Percentiles rank a stretch among this genome's conserved stretches.
These are phyloP conservation scores for Fusarium nurragi DNA, from an alignment of 2,329 filamentous ascomycete species.

Conservation along the genomic window DNA sequence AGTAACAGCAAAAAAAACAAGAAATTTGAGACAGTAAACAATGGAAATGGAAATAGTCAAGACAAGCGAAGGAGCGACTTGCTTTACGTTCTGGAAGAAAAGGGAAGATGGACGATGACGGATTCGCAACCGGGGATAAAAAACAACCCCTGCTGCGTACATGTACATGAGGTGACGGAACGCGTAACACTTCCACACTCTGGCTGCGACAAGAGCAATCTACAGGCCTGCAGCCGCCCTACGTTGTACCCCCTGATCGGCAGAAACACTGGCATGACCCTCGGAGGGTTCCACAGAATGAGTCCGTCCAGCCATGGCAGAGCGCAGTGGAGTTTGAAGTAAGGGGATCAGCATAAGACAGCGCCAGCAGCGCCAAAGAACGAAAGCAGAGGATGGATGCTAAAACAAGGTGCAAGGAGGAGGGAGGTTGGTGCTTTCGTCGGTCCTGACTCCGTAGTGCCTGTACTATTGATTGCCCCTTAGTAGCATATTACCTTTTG, in stretches of 20 bases:
- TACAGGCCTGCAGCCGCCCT: conserved; percentile 18
- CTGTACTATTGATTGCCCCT: too few relatives aligned
- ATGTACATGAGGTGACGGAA: conserved; percentile 29
- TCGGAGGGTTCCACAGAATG: conserved; percentile 16
- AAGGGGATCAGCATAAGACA: conserved; percentile 4
- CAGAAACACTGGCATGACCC: conserved; percentile 12
- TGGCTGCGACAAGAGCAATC: conserved; percentile 6
- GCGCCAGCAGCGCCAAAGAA: conserved; percentile 9
- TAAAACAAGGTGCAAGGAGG: too few relatives aligned
- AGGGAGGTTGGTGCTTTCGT: not conserved
- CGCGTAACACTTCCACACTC: conserved; percentile 17
- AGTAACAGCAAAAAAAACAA: not conserved
- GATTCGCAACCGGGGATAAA: not conserved
- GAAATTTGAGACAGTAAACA: conserved; percentile 10
- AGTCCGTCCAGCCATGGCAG: conserved; percentile 4
- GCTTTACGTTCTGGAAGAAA: not conserved
- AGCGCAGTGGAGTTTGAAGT: conserved; percentile 1
- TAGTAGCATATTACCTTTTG: not conserved
- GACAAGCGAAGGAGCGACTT: conserved; percentile 31
- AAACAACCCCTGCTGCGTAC: conserved; percentile 9
- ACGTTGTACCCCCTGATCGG: conserved; percentile 16
- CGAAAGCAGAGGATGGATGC: too few relatives aligned
- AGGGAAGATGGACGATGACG: conserved; percentile 6
- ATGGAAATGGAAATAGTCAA: conserved; percentile 1
- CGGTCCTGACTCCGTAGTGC: not conserved